phyloP scores from a whole-genome alignment of 129 eudicot species.

The Deinandra increscens region DNA sequence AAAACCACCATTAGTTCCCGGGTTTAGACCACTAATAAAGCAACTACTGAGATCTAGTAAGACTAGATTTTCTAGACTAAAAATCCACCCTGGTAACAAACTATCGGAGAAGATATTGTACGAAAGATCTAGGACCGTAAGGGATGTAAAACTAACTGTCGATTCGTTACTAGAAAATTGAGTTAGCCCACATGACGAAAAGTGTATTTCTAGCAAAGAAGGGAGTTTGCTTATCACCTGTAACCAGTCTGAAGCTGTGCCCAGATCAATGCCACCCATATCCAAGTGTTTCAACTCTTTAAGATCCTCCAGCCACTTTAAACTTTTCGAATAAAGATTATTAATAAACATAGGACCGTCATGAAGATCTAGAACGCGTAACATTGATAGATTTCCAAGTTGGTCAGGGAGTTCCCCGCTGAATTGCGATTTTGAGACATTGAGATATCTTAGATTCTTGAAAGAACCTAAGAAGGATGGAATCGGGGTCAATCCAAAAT shows the following conservation, averaged over 20 bases:
- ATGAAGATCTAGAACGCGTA: conserved; percentile 20
- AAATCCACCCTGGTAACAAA: conserved; percentile 27
- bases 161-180: background rate
- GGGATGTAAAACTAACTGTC: conserved; percentile 24
- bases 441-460: conserved; percentile 37
- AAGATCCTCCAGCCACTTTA: conserved; percentile 33
- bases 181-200: conserved; percentile 13
- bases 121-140: conserved; percentile 33
- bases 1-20: background rate
- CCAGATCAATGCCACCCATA: conserved; percentile 19
- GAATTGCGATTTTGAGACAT: conserved; percentile 42
- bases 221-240: conserved; percentile 29
- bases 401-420: conserved; percentile 25
- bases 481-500: conserved; percentile 34
- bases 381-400: conserved; percentile 32
- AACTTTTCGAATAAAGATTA: background rate
- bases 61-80: background rate
- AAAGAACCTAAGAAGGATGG: conserved; percentile 45
- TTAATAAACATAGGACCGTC: background rate
- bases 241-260: conserved; percentile 27
- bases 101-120: conserved; percentile 12
- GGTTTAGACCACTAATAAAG: background rate
- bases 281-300: conserved; percentile 23
- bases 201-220: conserved; percentile 30
- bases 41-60: conserved; percentile 8